Evolutionary conservation across 495 filamentous ascomycete species (phyloP).

Genomic region (Paragyromitra xinjiangensis): DNA sequence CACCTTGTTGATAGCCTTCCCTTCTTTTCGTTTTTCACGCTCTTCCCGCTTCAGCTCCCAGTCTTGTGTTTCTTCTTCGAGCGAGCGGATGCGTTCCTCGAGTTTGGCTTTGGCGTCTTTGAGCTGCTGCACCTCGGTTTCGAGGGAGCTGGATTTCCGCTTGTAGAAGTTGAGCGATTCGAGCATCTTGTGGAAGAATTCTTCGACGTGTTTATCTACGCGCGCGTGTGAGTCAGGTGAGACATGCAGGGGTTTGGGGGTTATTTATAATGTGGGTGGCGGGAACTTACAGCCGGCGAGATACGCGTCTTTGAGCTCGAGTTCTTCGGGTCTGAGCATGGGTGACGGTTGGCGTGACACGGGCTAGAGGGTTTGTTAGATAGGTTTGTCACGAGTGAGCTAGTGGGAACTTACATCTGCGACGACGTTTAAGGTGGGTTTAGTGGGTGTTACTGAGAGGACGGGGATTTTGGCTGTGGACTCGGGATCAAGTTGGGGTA

Average conservation of each 20-base stretch:
- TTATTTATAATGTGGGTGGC: not conserved
- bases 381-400: not conserved
- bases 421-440: slow-evolving; percentile 4
- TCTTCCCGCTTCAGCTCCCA: slow-evolving; percentile 28
- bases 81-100: slow-evolving; percentile 37
- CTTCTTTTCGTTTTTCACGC: slow-evolving; percentile 43
- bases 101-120: slow-evolving; percentile 30
- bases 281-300: slow-evolving; percentile 39
- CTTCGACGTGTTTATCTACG: slow-evolving; percentile 41
- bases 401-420: slow-evolving; percentile 22
- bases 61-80: slow-evolving; percentile 37
- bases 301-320: slow-evolving; percentile 46
- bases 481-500: slow-evolving; percentile 37
- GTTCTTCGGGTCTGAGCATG: slow-evolving; percentile 37
- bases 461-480: slow-evolving; percentile 38
- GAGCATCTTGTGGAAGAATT: slow-evolving; percentile 34
- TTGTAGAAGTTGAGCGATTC: slow-evolving; percentile 50
- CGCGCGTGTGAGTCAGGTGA: not conserved
- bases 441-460: slow-evolving; percentile 14
- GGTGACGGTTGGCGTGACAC: slow-evolving; percentile 42
- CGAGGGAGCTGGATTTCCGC: slow-evolving; percentile 41
- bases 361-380: slow-evolving; percentile 23
- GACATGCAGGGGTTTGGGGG: not conserved
- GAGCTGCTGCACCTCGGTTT: slow-evolving; percentile 32
- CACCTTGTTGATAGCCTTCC: slow-evolving; percentile 41